phyloP scores from a whole-genome alignment of 75 land plant species.

The Pinus tabuliformis region DNA sequence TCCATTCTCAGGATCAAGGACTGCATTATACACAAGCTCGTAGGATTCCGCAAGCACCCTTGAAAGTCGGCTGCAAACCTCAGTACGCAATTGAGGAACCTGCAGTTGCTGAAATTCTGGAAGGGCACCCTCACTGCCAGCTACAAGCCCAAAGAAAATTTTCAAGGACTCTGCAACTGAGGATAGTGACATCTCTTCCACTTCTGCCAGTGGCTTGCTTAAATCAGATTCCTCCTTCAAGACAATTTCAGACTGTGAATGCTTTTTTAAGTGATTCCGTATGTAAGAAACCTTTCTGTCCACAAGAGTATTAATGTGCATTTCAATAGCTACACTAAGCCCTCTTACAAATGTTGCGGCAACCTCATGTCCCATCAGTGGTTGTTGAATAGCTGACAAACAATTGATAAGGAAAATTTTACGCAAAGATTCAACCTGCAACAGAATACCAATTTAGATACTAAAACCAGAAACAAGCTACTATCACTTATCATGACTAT shows the following conservation, averaged over 20 bases:
- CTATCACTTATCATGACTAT: background rate
- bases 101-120: conserved; percentile 93
- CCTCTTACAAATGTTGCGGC: conserved; percentile 57
- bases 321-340: conserved; percentile 52
- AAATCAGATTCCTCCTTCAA: conserved; percentile 17
- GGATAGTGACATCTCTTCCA: conserved; percentile 61
- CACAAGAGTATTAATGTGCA: conserved; percentile 53
- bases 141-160: conserved; percentile 64
- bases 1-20: conserved; percentile 63
- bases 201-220: conserved; percentile 49
- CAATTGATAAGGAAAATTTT: conserved; percentile 94
- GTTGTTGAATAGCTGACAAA: conserved; percentile 85
- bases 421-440: conserved; percentile 42
- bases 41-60: conserved; percentile 72
- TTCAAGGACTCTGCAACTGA: conserved; percentile 66
- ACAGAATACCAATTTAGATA: background rate
- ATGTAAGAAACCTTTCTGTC: conserved; percentile 77
- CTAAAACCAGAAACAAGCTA: background rate
- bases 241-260: conserved; percentile 19
- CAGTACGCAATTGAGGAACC: conserved; percentile 74
- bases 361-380: conserved; percentile 56
- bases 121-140: conserved; percentile 79
- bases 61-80: conserved; percentile 67
- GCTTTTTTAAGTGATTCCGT: conserved; percentile 23
- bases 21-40: conserved; percentile 64